Evolutionary conservation across 2,329 filamentous ascomycete species (phyloP).

Genomic region (Neofusicoccum laricinum): DNA sequence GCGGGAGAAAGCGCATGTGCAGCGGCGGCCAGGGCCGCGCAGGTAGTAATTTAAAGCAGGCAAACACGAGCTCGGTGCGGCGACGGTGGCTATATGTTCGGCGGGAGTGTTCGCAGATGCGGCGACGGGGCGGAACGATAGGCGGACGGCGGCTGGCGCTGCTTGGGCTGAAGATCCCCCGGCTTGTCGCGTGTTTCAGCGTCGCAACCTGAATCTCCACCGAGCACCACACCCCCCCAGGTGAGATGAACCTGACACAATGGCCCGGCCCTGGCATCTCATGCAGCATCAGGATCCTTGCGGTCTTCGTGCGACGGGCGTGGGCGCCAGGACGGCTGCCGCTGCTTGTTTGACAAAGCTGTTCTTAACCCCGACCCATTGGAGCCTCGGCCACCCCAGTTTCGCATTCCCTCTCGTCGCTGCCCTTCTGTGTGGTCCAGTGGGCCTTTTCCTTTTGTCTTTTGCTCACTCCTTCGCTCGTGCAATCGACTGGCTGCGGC

Average conservation of each 20-base stretch:
- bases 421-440: neutral
- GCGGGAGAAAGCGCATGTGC: neutral
- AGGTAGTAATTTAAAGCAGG: constrained; percentile 3
- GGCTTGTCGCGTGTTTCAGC: neutral
- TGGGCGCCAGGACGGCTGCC: neutral
- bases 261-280: constrained; percentile 13
- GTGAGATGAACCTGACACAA: constrained; percentile 5
- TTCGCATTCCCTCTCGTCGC: constrained; percentile 5
- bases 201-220: neutral
- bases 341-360: neutral
- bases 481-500: constrained; percentile 6
- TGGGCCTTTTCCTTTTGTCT: neutral
- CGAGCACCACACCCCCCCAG: neutral
- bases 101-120: neutral
- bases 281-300: neutral
- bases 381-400: neutral
- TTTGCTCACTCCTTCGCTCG: constrained; percentile 3
- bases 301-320: constrained; percentile 4
- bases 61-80: neutral
- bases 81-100: neutral
- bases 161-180: neutral
- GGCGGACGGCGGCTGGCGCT: neutral
- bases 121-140: neutral
- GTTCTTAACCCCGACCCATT: constrained; percentile 6
- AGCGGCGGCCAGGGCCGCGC: neutral